Percentiles rank a stretch among this genome's conserved stretches.
These are phyloP conservation scores for Neopestalotiopsis clavispora DNA, from an alignment of 2,329 filamentous ascomycete species.

Conservation along the genomic window DNA sequence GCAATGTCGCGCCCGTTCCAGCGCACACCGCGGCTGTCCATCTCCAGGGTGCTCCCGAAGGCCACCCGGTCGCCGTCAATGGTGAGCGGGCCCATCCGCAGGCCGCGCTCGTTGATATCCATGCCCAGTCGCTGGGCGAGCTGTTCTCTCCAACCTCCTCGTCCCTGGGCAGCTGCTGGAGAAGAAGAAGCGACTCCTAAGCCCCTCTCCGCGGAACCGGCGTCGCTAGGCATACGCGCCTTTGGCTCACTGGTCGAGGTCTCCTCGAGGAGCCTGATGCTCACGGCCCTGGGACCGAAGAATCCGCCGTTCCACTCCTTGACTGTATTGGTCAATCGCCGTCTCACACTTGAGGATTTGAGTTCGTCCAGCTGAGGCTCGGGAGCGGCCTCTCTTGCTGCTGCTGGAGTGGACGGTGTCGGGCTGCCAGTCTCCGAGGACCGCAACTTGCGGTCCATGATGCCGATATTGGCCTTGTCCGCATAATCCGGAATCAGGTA, in stretches of 20 bases:
- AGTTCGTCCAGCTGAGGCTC: constrained; percentile 48
- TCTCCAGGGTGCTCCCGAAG: constrained; percentile 48
- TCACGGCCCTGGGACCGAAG: constrained; percentile 55
- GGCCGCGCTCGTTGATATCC: constrained; percentile 27
- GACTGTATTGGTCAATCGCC: constrained; percentile 46
- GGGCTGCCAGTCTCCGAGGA: constrained; percentile 39
- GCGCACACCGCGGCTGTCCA: constrained; percentile 49
- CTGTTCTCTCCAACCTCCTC: constrained; percentile 2
- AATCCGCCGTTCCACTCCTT: constrained; percentile 63
- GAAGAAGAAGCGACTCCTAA: neutral
- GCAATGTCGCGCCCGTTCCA: constrained; percentile 51
- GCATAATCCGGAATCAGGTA: constrained; percentile 57
- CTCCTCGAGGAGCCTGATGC: constrained; percentile 39
- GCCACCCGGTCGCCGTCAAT: constrained; percentile 49
- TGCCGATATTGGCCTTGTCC: constrained; percentile 47
- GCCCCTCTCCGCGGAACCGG: neutral
- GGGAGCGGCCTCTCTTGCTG: constrained; percentile 36
- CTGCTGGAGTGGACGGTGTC: constrained; percentile 25
- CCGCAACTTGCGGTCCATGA: constrained; percentile 54
- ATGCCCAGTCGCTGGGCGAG: constrained; percentile 22
- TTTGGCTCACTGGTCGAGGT: neutral
- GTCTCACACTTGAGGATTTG: constrained; percentile 30
- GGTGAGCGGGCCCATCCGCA: constrained; percentile 44
- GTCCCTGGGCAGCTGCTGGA: constrained; percentile 10
- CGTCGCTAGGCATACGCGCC: constrained; percentile 34